A percentile compares a stretch with the other conserved stretches of the same genome.
Evolutionary conservation across 192 early-diverging fungal genomes (phyloP).

Genomic region (Backusella sp.): DNA sequence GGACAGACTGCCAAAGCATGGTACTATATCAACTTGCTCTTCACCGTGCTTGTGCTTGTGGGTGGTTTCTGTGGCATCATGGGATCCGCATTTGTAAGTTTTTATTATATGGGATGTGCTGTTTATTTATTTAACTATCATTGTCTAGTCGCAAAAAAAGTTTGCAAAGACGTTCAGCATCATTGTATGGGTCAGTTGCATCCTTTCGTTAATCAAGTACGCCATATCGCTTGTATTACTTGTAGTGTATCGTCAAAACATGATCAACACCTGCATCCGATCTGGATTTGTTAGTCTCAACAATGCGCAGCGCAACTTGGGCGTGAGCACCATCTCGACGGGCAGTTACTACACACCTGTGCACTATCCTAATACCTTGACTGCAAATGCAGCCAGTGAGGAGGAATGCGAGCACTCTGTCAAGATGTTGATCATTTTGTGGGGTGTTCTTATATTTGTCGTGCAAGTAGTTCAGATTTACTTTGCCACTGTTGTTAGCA

Average conservation of each 20-base stretch:
- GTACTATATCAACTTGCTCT: conserved; percentile 20
- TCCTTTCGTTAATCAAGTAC: conserved; percentile 22
- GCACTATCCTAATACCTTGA: conserved; percentile 21
- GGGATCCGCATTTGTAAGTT: conserved; percentile 18
- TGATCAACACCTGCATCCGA: conserved; percentile 20
- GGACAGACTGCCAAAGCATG: conserved; percentile 18
- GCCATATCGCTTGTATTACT: conserved; percentile 16
- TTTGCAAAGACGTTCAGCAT: conserved; percentile 24
- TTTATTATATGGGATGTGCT: not conserved
- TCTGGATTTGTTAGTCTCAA: conserved; percentile 16
- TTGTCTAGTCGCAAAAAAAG: conserved; percentile 13
- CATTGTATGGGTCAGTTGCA: conserved; percentile 17
- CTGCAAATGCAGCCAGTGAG: not conserved
- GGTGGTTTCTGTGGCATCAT: conserved; percentile 24
- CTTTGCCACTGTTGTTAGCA: conserved; percentile 30
- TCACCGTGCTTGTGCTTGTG: conserved; percentile 13
- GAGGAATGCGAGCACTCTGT: conserved; percentile 12
- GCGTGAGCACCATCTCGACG: not conserved
- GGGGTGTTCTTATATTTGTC: conserved; percentile 19
- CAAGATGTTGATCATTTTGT: conserved; percentile 21
- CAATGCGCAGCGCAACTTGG: conserved; percentile 6
- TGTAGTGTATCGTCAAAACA: conserved; percentile 17
- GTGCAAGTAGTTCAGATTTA: conserved; percentile 31
- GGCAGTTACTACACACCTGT: conserved; percentile 22
- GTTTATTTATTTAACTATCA: too few relatives aligned